Conservation (phyloP, 169 alveolate species). For the Eimeria falciformis region DNA sequence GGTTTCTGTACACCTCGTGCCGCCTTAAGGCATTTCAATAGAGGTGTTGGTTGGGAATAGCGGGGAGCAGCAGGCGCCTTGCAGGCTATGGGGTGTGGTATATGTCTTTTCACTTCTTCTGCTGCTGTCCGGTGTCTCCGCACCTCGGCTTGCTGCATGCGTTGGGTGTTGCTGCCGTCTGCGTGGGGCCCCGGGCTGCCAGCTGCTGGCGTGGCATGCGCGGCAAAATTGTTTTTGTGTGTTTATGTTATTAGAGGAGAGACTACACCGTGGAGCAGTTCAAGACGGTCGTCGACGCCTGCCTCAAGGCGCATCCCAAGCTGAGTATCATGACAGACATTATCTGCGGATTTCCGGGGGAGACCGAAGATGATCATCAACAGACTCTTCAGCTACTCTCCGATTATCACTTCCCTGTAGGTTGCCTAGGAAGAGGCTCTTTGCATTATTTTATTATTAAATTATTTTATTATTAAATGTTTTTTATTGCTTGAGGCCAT, state of each 20-base stretch:
- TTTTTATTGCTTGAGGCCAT: no score
- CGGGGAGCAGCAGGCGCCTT: no score
- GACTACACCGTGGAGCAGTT: conserved; percentile 97
- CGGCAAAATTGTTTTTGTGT: neutral
- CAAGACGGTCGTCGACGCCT: conserved; percentile 91
- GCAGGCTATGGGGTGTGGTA: no score
- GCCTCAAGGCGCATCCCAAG: conserved; percentile 89
- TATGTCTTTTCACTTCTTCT: neutral
- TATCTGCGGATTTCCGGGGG: conserved; percentile 99
- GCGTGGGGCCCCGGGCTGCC: neutral
- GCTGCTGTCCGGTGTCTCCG: neutral
- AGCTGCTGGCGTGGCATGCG: neutral
- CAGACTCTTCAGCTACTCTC: conserved; percentile 93
- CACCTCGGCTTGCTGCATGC: neutral
- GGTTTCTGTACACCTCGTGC: no score
- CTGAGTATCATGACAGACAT: conserved; percentile 98
- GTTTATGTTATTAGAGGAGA: conserved; percentile 85
- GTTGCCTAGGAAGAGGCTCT: neutral
- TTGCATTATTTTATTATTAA: no score
- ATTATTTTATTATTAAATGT: no score
- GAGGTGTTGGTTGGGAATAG: no score
- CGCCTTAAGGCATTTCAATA: no score
- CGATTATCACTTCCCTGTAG: conserved; percentile 95
- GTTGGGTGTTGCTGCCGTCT: neutral
- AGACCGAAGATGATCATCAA: conserved; percentile 94